Evolutionary conservation across 2,329 filamentous ascomycete genomes (phyloP).

Genomic region (Ophiocordyceps polyrhachis-furcata): DNA sequence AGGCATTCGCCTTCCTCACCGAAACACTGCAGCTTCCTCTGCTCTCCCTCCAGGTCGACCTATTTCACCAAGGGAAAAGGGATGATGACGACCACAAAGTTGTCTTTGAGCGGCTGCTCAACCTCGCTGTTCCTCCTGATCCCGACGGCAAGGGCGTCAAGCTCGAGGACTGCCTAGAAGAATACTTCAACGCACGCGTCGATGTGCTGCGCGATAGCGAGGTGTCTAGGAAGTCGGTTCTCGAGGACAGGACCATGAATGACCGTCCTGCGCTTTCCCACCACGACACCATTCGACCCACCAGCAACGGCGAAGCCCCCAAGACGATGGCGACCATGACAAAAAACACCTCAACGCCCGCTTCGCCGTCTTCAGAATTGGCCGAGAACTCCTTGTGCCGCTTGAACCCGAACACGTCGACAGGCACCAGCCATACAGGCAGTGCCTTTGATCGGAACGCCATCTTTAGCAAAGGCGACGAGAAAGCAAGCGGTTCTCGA

Average conservation of each 20-base stretch:
- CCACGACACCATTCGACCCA: constrained; percentile 15
- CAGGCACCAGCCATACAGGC: not conserved
- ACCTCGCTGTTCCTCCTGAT: constrained; percentile 72
- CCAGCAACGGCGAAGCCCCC: constrained; percentile 13
- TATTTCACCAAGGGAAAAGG: constrained; percentile 80
- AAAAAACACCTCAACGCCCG: constrained; percentile 11
- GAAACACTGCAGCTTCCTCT: constrained; percentile 75
- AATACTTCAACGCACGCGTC: constrained; percentile 87
- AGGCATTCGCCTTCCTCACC: constrained; percentile 90
- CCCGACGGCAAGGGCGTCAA: constrained; percentile 53
- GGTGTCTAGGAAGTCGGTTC: constrained; percentile 27
- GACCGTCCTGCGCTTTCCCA: constrained; percentile 9
- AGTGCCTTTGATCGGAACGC: not conserved
- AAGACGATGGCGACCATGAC: constrained; percentile 10
- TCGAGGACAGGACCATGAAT: constrained; percentile 10
- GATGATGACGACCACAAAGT: constrained; percentile 85
- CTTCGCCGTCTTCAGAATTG: constrained; percentile 7
- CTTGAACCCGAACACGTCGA: not conserved
- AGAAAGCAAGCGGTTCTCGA: constrained; percentile 1
- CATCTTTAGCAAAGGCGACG: not conserved
- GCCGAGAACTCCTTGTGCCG: not conserved
- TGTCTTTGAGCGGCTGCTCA: constrained; percentile 75
- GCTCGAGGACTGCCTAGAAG: constrained; percentile 78
- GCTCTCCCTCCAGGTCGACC: constrained; percentile 79
- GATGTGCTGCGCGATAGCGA: constrained; percentile 62